A percentile compares a stretch with the other conserved stretches of the same genome.
phyloP scores from a whole-genome alignment of 805 yeast genomes.

The Gaillardinia entomophila region DNA sequence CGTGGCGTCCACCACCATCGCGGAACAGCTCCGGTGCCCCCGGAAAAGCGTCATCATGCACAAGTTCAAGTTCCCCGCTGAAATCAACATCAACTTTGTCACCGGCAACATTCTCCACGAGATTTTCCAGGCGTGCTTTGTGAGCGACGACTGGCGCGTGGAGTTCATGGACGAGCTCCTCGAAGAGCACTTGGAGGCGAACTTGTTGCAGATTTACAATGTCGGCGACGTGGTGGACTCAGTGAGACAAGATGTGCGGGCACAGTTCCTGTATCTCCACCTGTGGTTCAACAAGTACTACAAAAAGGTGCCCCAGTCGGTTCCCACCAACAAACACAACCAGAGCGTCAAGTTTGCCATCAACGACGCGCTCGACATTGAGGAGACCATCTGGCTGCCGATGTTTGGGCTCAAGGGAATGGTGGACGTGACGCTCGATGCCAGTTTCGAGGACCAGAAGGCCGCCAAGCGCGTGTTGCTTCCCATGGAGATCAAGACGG shows the following conservation, averaged over 20 bases:
- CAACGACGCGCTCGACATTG: conserved; percentile 69
- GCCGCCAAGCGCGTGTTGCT: conserved; percentile 44
- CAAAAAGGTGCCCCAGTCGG: conserved; percentile 11
- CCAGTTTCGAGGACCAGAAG: conserved; percentile 23
- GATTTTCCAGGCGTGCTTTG: conserved; percentile 58
- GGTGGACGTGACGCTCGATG: conserved; percentile 81
- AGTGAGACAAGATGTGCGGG: conserved; percentile 36
- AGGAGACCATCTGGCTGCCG: conserved; percentile 91
- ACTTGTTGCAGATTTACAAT: conserved; percentile 48
- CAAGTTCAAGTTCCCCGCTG: conserved; percentile 58
- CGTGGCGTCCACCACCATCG: conserved; percentile 74
- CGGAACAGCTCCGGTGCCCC: conserved; percentile 69
- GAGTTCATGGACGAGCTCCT: conserved; percentile 31
- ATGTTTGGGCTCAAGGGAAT: conserved; percentile 84
- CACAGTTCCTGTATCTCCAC: conserved; percentile 47
- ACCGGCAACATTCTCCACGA: conserved; percentile 83
- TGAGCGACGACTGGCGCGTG: conserved; percentile 26
- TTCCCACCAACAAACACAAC: conserved; percentile 20
- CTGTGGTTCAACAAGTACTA: conserved; percentile 49
- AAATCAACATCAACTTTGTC: conserved; percentile 55
- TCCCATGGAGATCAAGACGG: conserved; percentile 91
- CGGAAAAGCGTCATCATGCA: conserved; percentile 62
- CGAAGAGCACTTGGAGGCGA: conserved; percentile 37
- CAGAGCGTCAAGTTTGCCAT: conserved; percentile 44
- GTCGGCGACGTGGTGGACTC: conserved; percentile 45